Evolutionary conservation across 2,329 filamentous ascomycete species (phyloP), one percentile per base, ranked within the genome.

Genomic region (Neocatenulostroma microsporum): DNA sequence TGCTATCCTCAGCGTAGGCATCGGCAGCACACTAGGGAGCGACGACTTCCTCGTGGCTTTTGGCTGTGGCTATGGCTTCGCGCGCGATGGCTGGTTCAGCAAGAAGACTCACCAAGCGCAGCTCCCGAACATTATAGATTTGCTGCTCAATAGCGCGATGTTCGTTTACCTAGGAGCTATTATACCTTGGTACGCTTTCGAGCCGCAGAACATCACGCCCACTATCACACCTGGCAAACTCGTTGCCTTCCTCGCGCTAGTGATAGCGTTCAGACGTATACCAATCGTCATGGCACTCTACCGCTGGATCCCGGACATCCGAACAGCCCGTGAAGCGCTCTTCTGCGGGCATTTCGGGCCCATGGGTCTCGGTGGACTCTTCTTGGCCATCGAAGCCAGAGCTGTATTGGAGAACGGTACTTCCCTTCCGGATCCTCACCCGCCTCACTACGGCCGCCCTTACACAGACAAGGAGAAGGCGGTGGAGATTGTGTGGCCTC

Each of bases 21-120:
- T 73, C 0, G 73, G 68, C 19, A 68, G 64, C 3, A 69, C 64
- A 0, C 60, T 76, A 0, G 71, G 72, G 5, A 59, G 64, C 1
- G 72, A 75, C 44, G 72, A 76, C 50, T 76, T 76, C 51, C 63
- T 76, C 0, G 68, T 74, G 3, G 66, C 70, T 1, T 76, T 76
- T 41, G 66, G 64, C n/a, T 70, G 70, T 1, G 72, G 72, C 5
- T 63, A 70, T 17, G 69, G 69, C 3, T 76, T 76, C 47, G 66
- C 68, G 2, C 66, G 70, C 37, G 68, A 70, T 40, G 70, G 72
- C 23, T 74, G 70, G 62, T 73, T 71, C 38, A 57, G 63, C 2
- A 65, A 63, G 27, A 64, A 68, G 44, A 70, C 61, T 3, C 58
- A 61, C 5, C 60, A 64, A 21, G 62, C 68, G 0, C 55, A 66